phyloP scores from a whole-genome alignment of 805 yeast genomes.

The Metschnikowia amazonensis region DNA sequence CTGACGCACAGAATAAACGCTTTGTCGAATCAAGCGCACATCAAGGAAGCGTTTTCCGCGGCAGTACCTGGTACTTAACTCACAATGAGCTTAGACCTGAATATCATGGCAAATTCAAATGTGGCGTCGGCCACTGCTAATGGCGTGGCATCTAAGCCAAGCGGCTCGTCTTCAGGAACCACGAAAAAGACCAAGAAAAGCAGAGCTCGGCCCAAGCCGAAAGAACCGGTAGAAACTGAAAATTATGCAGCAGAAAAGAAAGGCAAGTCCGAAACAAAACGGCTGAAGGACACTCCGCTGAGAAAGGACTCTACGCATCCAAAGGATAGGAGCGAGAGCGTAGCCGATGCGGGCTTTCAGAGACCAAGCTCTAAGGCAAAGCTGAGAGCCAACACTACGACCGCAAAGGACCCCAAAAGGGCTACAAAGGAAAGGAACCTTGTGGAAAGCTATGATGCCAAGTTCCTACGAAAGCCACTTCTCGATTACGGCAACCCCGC shows the following conservation, averaged over 20 bases:
- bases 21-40: neutral
- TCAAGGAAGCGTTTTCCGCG: neutral
- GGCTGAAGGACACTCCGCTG: neutral
- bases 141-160: neutral
- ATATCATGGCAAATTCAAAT: neutral
- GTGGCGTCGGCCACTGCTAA: neutral
- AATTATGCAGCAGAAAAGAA: neutral
- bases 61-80: neutral
- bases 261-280: neutral
- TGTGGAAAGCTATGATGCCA: neutral
- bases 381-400: neutral
- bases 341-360: neutral
- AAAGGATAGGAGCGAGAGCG: neutral
- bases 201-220: neutral
- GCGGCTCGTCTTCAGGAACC: neutral
- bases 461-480: constrained; percentile 2
- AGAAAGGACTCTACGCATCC: constrained; percentile 2
- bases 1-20: neutral
- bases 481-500: constrained; percentile 17
- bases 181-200: constrained; percentile 2
- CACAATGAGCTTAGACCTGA: neutral
- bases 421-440: neutral
- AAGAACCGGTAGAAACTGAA: neutral
- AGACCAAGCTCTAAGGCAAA: neutral
- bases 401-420: neutral